Evolutionary conservation across 495 filamentous ascomycete species (phyloP).

Genomic region (Penicillium alfredii): DNA sequence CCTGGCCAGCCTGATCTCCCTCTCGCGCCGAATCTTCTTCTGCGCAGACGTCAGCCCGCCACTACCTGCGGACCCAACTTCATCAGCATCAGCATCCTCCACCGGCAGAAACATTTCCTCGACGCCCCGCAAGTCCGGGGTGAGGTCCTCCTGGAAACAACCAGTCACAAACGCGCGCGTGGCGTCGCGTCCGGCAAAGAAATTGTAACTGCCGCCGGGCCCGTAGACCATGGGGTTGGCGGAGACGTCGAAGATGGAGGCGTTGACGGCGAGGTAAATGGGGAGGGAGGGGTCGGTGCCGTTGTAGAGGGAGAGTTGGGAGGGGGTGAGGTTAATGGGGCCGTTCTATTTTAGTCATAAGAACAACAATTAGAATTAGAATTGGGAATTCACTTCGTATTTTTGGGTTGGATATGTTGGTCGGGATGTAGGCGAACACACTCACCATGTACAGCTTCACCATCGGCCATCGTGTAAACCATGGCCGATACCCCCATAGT

Average conservation of each 20-base stretch:
- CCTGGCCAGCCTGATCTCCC: slow-evolving; percentile 43
- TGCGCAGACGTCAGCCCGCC: slow-evolving; percentile 44
- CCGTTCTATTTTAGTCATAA: slow-evolving; percentile 45
- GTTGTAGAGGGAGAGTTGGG: slow-evolving; percentile 67
- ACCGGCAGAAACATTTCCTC: slow-evolving; percentile 84
- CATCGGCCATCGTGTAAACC: slow-evolving; percentile 56
- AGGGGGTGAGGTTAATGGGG: slow-evolving; percentile 59
- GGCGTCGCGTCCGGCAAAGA: slow-evolving; percentile 84
- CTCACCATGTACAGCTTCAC: slow-evolving; percentile 60
- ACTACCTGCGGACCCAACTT: no score
- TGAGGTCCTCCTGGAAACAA: slow-evolving; percentile 84
- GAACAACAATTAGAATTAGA: no score
- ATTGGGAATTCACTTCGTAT: no score
- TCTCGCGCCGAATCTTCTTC: slow-evolving; percentile 48
- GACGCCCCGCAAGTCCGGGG: slow-evolving; percentile 72
- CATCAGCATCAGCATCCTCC: slow-evolving; percentile 54
- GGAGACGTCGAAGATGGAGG: slow-evolving; percentile 89
- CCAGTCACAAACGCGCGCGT: slow-evolving; percentile 92
- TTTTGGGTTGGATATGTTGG: background rate
- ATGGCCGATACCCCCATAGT: slow-evolving; percentile 63
- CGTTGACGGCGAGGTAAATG: slow-evolving; percentile 89
- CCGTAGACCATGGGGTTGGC: slow-evolving; percentile 72
- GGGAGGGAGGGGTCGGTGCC: slow-evolving; percentile 69
- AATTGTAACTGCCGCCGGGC: slow-evolving; percentile 79
- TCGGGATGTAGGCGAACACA: background rate